Conservation (phyloP, 371 early-diverging fungal species). For the Apophysomyces elegans region DNA sequence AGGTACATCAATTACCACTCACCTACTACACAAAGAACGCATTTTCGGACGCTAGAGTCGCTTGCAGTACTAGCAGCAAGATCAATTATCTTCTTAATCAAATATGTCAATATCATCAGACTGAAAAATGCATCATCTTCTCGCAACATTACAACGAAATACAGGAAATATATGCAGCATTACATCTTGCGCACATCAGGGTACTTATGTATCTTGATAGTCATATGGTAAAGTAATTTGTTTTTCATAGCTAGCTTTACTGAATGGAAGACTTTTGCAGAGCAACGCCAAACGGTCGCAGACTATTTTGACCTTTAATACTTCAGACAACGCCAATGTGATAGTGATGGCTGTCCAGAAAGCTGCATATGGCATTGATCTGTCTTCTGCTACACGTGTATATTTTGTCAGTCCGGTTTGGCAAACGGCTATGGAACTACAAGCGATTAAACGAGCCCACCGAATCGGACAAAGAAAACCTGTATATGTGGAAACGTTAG, state of each 20-base stretch:
- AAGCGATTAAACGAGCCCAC: slow-evolving; percentile 91
- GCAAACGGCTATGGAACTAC: slow-evolving; percentile 66
- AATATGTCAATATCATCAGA: slow-evolving; percentile 34
- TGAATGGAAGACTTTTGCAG: slow-evolving; percentile 20
- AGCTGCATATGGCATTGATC: slow-evolving; percentile 77
- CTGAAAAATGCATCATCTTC: slow-evolving; percentile 68
- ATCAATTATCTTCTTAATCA: slow-evolving; percentile 60
- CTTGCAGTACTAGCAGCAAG: slow-evolving; percentile 51
- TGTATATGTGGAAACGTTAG: slow-evolving; percentile 80
- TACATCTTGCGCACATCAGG: slow-evolving; percentile 56
- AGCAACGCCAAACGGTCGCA: slow-evolving; percentile 56
- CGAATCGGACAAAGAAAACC: slow-evolving; percentile 83
- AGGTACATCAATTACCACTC: slow-evolving; percentile 6
- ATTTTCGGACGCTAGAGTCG: slow-evolving; percentile 21
- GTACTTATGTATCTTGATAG: slow-evolving; percentile 60
- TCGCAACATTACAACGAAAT: slow-evolving; percentile 53
- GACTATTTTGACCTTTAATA: slow-evolving; percentile 77
- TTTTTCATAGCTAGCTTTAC: background rate
- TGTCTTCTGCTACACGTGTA: slow-evolving; percentile 72
- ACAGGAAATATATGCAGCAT: slow-evolving; percentile 50
- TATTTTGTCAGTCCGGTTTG: slow-evolving; percentile 77
- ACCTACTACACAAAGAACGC: slow-evolving; percentile 28
- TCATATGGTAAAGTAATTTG: slow-evolving; percentile 35
- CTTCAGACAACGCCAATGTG: slow-evolving; percentile 61
- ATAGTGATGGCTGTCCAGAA: slow-evolving; percentile 75